Evolutionary conservation across 1,139 yeast species (phyloP), one percentile per base, ranked within the genome.

Genomic region (Suhomyces wounanorum): DNA sequence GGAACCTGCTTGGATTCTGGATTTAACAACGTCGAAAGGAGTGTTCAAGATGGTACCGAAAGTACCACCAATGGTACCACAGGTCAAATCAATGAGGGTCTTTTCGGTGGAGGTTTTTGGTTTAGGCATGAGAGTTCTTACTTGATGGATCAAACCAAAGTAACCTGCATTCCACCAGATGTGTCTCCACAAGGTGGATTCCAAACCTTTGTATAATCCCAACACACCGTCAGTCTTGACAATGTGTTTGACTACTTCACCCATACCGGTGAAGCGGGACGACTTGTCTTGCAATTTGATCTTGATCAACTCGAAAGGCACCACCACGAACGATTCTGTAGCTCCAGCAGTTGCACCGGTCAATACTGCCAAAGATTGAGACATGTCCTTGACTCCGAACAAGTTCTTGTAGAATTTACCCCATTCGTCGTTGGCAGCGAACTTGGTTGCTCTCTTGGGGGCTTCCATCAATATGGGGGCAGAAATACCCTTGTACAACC

Each of bases 291-390:
- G 99, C 64, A 95, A 80, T 74, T 96, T 83, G 68, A 94, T 94
- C 64, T 84, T 84, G 55, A 85, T 78, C 68, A 94, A 81, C 72
- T 94, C 99, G 64, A 94, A 94, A 16, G 99, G 99, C 44, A 94
- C 98, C 53, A 94, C 98, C 48, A 94, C 96, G 66, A 91, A 89
- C 5, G 97, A 84, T 72, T 94, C 99, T 48, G 96, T 87, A 43
- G 97, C 96, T 75, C 99, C 99, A 14, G 99, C 98, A 30, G 96
- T 89, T 37, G 98, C 98, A 73, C 99, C 99, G 48, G 97, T 89
- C 63, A 94, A 78, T 51, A 94, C 76, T 6, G 97, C 91, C 63
- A 94, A 77, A 13, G 89, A 83, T 73, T 92, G 98, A 56, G 79
- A 88, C 83, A 89, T 82, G 58, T 81, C 72, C 25, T 77, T 69